Percentiles rank a stretch among this genome's conserved stretches.
Evolutionary conservation across 805 yeast genomes (phyloP).

Genomic region (Sugiyamaella americana): DNA sequence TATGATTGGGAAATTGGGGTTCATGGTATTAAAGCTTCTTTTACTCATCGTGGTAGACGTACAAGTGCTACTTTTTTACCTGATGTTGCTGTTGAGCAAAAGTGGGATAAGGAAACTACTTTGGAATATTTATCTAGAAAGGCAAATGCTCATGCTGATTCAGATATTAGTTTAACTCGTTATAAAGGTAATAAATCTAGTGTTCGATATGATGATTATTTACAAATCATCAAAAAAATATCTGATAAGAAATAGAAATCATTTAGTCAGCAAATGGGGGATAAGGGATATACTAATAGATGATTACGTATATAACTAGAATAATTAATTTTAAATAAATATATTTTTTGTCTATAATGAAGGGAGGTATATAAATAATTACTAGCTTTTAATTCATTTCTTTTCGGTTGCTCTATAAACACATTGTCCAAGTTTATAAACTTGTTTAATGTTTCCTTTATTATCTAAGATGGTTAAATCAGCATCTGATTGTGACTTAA

Average conservation of each 20-base stretch:
- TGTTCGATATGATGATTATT: slow-evolving; percentile 39
- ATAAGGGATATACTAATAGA: too few species aligned
- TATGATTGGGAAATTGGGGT: slow-evolving; percentile 74
- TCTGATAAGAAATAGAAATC: background rate
- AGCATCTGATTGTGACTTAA: slow-evolving; percentile 50
- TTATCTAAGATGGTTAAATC: slow-evolving; percentile 45
- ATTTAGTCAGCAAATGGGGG: too few species aligned
- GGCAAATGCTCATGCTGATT: slow-evolving; percentile 39
- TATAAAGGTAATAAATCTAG: slow-evolving; percentile 50
- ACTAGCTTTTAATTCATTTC: background rate
- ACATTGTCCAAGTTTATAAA: slow-evolving; percentile 46
- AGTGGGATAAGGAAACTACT: slow-evolving; percentile 72
- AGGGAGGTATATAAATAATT: background rate
- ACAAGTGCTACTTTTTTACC: slow-evolving; percentile 81
- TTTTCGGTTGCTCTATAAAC: slow-evolving; percentile 17
- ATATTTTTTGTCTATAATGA: slow-evolving; percentile 3
- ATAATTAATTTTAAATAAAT: too few species aligned
- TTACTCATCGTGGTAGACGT: slow-evolving; percentile 38
- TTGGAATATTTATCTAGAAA: slow-evolving; percentile 63
- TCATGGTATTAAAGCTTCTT: slow-evolving; percentile 69
- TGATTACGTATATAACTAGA: too few species aligned
- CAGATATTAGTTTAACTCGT: slow-evolving; percentile 43
- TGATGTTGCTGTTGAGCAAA: slow-evolving; percentile 81
- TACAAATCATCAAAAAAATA: slow-evolving; percentile 8
- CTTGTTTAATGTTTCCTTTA: slow-evolving; percentile 40